Evolutionary conservation across 768 basidiomycete species (phyloP).

Genomic region (Boletellus ananas): DNA sequence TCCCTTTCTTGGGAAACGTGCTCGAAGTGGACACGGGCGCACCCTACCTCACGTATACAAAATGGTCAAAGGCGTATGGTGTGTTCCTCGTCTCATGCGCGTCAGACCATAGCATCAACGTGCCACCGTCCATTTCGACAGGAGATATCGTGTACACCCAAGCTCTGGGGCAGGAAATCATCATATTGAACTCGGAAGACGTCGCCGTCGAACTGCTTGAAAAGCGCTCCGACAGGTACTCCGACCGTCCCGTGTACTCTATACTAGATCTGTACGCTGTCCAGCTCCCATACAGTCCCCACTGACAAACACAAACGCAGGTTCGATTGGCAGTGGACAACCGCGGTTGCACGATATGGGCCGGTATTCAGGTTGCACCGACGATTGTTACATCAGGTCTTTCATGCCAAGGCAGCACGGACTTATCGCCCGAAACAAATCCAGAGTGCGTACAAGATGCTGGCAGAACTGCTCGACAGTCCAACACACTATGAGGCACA

Average conservation of each 20-base stretch:
- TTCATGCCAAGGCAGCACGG: too few species aligned
- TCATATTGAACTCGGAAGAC: conserved; percentile 53
- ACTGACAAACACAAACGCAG: conserved; percentile 1
- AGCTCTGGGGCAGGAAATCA: conserved; percentile 42
- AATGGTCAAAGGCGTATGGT: conserved; percentile 21
- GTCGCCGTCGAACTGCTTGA: too few species aligned
- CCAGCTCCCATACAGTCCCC: background rate
- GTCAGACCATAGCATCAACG: background rate
- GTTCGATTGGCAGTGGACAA: conserved; percentile 18
- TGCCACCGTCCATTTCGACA: background rate
- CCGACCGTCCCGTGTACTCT: conserved; percentile 16
- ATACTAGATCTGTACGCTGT: background rate
- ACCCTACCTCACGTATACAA: conserved; percentile 14
- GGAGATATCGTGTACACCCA: conserved; percentile 5
- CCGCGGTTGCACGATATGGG: conserved; percentile 18
- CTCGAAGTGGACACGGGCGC: conserved; percentile 6
- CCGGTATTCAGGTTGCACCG: conserved; percentile 21
- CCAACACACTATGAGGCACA: conserved; percentile 6
- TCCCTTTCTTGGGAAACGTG: conserved; percentile 16
- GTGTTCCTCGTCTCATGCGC: background rate
- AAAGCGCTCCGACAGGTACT: too few species aligned
- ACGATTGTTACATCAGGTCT: conserved; percentile 16
- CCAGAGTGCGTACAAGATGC: conserved; percentile 11
- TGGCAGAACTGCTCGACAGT: conserved; percentile 3
- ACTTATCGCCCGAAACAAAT: conserved; percentile 16